Conservation (phyloP, 345 rosid genomes). For the Syzygium oleosum region DNA sequence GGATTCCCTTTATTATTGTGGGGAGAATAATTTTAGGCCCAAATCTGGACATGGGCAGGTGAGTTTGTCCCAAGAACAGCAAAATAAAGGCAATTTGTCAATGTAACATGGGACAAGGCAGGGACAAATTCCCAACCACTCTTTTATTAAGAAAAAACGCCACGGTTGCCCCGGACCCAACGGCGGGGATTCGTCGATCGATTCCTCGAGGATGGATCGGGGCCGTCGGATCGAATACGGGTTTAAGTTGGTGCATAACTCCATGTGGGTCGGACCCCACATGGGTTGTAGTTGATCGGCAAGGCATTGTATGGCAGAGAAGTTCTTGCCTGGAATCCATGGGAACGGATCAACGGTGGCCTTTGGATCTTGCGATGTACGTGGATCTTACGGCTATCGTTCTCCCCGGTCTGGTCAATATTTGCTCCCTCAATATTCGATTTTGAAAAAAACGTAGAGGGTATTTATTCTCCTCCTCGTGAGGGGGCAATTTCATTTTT, state of each 20-base stretch:
- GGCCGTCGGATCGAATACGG: slow-evolving; percentile 12
- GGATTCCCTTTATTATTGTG: not conserved
- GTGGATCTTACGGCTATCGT: not conserved
- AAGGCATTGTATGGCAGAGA: slow-evolving; percentile 1
- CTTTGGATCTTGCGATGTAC: not conserved
- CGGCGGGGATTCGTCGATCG: slow-evolving; percentile 6
- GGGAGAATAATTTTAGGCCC: not conserved
- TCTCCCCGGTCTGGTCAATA: not conserved
- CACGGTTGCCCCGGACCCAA: slow-evolving; percentile 2
- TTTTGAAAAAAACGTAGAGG: not conserved
- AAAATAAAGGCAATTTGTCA: slow-evolving; percentile 20
- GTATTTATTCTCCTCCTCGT: not conserved
- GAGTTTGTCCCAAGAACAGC: slow-evolving; percentile 26
- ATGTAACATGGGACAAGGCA: slow-evolving; percentile 21
- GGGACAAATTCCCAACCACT: slow-evolving; percentile 31
- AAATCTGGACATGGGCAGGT: slow-evolving; percentile 15
- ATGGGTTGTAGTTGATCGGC: slow-evolving; percentile 22
- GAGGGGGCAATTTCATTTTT: not conserved
- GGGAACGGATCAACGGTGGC: not conserved
- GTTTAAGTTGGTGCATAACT: not conserved
- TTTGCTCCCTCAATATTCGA: not conserved
- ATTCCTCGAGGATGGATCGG: not conserved
- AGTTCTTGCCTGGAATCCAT: not conserved
- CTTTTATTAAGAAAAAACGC: slow-evolving; percentile 11
- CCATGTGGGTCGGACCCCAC: slow-evolving; percentile 32